Evolutionary conservation across 1,139 yeast species (phyloP).

Genomic region (Geotrichum siamense): DNA sequence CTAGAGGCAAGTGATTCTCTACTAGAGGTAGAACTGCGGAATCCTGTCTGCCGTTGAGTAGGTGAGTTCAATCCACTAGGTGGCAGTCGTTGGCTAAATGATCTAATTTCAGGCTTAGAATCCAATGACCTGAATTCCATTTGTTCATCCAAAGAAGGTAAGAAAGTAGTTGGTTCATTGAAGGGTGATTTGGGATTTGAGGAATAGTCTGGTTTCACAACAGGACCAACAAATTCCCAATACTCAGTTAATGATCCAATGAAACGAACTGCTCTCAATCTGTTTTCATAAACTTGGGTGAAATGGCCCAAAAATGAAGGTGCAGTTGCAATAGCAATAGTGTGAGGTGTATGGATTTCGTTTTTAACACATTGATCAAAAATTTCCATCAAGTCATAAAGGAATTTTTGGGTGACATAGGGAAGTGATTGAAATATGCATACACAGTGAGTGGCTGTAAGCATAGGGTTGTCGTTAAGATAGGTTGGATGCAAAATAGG

Average conservation of each 20-base stretch:
- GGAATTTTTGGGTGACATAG: conserved; percentile 22
- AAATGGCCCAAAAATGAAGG: conserved; percentile 32
- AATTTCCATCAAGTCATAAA: conserved; percentile 22
- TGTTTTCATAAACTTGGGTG: conserved; percentile 25
- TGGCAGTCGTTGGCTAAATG: no score
- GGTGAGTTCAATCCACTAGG: no score
- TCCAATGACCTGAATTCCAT: no score
- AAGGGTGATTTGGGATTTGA: background rate
- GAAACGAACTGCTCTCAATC: conserved; percentile 26
- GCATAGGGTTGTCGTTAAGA: background rate
- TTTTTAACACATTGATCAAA: conserved; percentile 21
- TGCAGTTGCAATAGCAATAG: conserved; percentile 23
- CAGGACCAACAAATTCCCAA: conserved; percentile 24
- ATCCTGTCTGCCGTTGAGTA: no score
- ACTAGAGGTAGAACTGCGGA: no score
- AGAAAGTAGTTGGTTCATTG: no score
- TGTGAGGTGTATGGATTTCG: conserved; percentile 12
- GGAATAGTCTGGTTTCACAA: background rate
- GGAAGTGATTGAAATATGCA: conserved; percentile 23
- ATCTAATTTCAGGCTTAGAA: no score
- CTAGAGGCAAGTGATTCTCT: conserved; percentile 3
- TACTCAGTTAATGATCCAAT: conserved; percentile 28
- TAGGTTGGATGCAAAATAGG: conserved; percentile 29
- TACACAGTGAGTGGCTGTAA: conserved; percentile 25
- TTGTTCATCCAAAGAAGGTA: no score